Evolutionary conservation across 768 basidiomycete genomes (phyloP).

Genomic region (Pleurotus cornucopiae): DNA sequence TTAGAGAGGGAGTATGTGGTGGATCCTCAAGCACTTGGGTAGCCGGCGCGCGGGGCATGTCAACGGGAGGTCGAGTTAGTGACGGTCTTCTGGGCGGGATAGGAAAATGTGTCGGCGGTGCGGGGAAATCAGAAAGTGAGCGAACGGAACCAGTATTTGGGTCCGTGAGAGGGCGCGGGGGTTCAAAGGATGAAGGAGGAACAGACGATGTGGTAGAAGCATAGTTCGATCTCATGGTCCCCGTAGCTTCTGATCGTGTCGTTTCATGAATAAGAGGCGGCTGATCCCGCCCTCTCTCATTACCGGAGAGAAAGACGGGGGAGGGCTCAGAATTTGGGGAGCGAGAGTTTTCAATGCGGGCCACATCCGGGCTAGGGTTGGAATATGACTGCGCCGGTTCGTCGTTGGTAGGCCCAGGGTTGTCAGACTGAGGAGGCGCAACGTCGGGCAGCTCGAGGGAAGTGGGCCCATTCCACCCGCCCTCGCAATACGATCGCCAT

Average conservation of each 20-base stretch:
- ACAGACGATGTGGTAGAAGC: conserved; percentile 26
- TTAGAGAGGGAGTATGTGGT: conserved; percentile 13
- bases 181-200: conserved; percentile 29
- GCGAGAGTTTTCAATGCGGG: background rate
- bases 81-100: conserved; percentile 41
- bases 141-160: conserved; percentile 52
- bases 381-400: background rate
- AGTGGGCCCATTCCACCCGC: conserved; percentile 57
- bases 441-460: conserved; percentile 41
- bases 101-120: conserved; percentile 70
- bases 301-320: background rate
- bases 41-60: background rate
- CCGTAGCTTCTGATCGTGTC: conserved; percentile 1
- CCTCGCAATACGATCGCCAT: conserved; percentile 74
- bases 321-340: background rate
- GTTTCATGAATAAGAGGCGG: background rate
- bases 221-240: conserved; percentile 6
- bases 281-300: background rate
- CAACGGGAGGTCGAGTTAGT: conserved; percentile 13
- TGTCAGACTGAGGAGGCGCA: conserved; percentile 11
- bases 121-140: conserved; percentile 69
- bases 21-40: conserved; percentile 14
- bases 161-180: conserved; percentile 32
- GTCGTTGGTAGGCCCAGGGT: background rate
- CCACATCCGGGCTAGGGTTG: background rate